Evolutionary conservation across 768 basidiomycete genomes (phyloP).

Genomic region (Naematelia encephala): DNA sequence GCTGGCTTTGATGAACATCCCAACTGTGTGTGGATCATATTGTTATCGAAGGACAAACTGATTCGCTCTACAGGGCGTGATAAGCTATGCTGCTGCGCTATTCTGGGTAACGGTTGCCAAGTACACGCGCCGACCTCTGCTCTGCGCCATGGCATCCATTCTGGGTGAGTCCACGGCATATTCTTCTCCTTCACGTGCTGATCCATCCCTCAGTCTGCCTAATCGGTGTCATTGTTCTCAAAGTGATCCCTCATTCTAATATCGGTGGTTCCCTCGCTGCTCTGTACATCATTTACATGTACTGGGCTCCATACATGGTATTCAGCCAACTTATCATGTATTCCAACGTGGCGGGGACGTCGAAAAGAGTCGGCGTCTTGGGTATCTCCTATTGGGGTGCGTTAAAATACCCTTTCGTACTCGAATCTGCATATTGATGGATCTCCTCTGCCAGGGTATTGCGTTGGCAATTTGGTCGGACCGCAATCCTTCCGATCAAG

Average conservation of each 20-base stretch:
- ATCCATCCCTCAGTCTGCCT: constrained; percentile 18
- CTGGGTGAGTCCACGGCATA: constrained; percentile 9
- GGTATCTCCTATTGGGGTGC: constrained; percentile 19
- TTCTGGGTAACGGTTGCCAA: constrained; percentile 30
- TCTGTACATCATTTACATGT: constrained; percentile 37
- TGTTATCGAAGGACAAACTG: not conserved
- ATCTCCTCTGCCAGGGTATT: no score
- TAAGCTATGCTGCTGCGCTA: constrained; percentile 29
- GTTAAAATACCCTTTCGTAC: no score
- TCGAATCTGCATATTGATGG: no score
- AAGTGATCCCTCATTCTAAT: constrained; percentile 30
- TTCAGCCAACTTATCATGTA: constrained; percentile 6
- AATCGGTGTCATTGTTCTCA: constrained; percentile 33
- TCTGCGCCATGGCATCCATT: constrained; percentile 25
- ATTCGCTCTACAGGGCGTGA: constrained; percentile 26
- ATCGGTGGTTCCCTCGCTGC: constrained; percentile 31
- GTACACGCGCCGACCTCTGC: constrained; percentile 22
- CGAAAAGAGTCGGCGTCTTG: constrained; percentile 15
- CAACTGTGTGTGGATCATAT: constrained; percentile 11
- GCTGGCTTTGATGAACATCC: constrained; percentile 24
- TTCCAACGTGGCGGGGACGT: constrained; percentile 16
- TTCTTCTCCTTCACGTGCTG: not conserved
- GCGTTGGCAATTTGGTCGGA: not conserved
- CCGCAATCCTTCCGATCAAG: constrained; percentile 12
- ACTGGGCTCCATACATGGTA: constrained; percentile 21